These are phyloP conservation scores for Aspergillus persii DNA, from an alignment of 2,329 filamentous ascomycete species.

Conservation along the genomic window DNA sequence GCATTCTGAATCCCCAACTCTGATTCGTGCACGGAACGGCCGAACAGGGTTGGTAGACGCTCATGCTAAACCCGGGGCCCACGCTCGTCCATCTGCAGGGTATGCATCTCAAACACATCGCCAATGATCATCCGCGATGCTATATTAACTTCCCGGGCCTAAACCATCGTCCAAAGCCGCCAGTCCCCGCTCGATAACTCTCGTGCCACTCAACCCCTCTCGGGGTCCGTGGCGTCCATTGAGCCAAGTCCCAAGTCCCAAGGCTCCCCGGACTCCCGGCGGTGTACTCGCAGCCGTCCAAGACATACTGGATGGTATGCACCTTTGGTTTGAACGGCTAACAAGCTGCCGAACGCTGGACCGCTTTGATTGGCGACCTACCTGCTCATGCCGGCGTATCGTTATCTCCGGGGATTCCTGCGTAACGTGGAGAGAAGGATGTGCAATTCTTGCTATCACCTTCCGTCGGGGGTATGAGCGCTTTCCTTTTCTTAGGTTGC, in stretches of 20 bases:
- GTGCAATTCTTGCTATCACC: neutral
- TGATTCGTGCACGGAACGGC: neutral
- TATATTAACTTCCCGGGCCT: neutral
- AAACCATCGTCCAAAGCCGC: neutral
- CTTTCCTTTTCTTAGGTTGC: neutral
- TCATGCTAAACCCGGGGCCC: neutral
- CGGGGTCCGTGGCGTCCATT: slow-evolving; percentile 2
- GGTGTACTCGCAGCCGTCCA: slow-evolving; percentile 4
- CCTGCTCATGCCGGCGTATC: slow-evolving; percentile 2
- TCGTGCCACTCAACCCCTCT: neutral
- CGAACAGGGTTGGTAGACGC: neutral
- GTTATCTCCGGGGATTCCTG: slow-evolving; percentile 6
- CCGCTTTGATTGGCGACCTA: neutral
- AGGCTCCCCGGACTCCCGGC: slow-evolving; percentile 10
- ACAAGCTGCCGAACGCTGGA: neutral
- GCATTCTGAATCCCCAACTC: neutral
- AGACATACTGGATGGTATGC: neutral
- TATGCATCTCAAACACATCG: slow-evolving; percentile 2
- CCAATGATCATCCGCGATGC: slow-evolving; percentile 6
- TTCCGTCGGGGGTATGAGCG: neutral
- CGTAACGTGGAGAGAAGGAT: slow-evolving; percentile 2
- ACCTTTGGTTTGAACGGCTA: neutral
- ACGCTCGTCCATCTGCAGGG: neutral
- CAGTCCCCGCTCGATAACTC: neutral
- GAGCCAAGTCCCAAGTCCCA: slow-evolving; percentile 9